Evolutionary conservation across 805 yeast species (phyloP).

Genomic region (Schwanniomyces yamadae): DNA sequence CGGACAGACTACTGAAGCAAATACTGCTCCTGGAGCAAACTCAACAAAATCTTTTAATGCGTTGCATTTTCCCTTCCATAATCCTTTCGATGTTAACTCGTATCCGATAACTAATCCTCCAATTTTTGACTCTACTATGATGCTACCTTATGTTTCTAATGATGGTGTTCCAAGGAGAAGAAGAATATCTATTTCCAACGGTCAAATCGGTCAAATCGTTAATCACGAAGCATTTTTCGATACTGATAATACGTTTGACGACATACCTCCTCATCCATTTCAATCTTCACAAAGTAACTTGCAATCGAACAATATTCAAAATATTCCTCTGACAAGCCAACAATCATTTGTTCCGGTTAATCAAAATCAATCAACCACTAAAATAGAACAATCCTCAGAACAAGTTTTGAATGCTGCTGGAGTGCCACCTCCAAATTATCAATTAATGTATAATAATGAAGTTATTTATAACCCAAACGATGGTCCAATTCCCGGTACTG

Average conservation of each 20-base stretch:
- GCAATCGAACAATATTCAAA: background rate
- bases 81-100: conserved; percentile 38
- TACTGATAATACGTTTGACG: background rate
- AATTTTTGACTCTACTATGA: conserved; percentile 42
- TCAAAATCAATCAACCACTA: background rate
- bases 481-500: conserved; percentile 61
- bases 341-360: too few species aligned
- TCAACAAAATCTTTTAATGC: too few species aligned
- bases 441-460: conserved; percentile 53
- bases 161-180: conserved; percentile 47
- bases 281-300: background rate
- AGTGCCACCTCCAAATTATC: conserved; percentile 50
- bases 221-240: conserved; percentile 31
- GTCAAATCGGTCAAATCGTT: conserved; percentile 77
- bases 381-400: background rate
- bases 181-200: conserved; percentile 79
- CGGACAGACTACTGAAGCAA: too few species aligned
- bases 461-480: conserved; percentile 52
- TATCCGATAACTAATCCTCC: conserved; percentile 50
- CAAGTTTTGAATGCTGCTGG: conserved; percentile 29
- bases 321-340: too few species aligned
- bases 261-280: background rate
- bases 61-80: too few species aligned
- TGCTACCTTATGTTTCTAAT: conserved; percentile 29
- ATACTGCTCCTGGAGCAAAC: too few species aligned